Conservation (phyloP, 2,329 filamentous ascomycete species). For the Penicillium sp. region DNA sequence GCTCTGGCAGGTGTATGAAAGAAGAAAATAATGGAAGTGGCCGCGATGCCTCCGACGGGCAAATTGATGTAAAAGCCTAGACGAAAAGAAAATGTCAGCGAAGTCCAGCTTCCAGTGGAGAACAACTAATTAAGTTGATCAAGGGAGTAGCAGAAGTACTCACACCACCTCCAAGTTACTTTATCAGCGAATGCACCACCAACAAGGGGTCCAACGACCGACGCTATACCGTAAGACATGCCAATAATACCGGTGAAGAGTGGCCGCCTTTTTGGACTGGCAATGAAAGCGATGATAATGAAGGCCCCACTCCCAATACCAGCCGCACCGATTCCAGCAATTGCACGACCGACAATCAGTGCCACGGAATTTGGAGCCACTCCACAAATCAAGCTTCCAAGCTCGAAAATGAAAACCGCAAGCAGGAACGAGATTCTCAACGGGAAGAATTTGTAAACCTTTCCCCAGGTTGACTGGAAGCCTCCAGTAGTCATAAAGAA, state of each 20-base stretch:
- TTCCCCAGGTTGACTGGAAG: slow-evolving; percentile 36
- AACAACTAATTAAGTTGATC: background rate
- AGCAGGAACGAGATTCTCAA: slow-evolving; percentile 38
- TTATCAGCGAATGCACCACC: slow-evolving; percentile 31
- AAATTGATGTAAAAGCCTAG: slow-evolving; percentile 1
- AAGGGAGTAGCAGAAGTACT: background rate
- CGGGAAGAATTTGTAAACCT: slow-evolving; percentile 32
- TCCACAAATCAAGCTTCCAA: slow-evolving; percentile 44
- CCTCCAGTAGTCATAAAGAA: slow-evolving; percentile 38
- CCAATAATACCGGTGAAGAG: slow-evolving; percentile 48
- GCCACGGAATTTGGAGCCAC: slow-evolving; percentile 35
- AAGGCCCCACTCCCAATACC: slow-evolving; percentile 34
- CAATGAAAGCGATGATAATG: slow-evolving; percentile 27
- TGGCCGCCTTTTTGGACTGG: background rate
- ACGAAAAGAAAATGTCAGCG: background rate
- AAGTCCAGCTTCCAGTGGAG: background rate
- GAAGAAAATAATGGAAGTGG: background rate
- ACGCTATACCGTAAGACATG: slow-evolving; percentile 51
- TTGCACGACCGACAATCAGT: slow-evolving; percentile 43
- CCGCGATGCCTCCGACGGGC: background rate
- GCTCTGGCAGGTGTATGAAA: slow-evolving; percentile 16
- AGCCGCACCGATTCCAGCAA: slow-evolving; percentile 38
- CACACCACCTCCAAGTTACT: background rate
- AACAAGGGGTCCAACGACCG: slow-evolving; percentile 50
- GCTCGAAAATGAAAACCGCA: slow-evolving; percentile 45